phyloP scores from a whole-genome alignment of 1,139 yeast genomes.

The Taphrina communis region DNA sequence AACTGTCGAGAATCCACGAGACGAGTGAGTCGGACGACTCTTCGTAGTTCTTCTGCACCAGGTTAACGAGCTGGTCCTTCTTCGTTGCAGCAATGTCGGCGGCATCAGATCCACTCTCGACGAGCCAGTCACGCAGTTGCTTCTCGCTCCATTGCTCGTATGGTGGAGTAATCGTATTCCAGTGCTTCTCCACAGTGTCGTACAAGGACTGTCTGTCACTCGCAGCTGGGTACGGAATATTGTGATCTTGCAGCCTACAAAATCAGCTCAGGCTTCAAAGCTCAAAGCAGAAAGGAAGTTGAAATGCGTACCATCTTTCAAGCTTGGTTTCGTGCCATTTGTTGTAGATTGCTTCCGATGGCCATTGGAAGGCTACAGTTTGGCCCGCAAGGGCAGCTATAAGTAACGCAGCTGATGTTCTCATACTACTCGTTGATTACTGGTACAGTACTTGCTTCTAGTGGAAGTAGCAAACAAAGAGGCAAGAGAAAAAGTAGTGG shows the following conservation, averaged over 20 bases:
- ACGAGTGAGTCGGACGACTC: constrained; percentile 45
- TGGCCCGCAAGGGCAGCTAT: constrained; percentile 33
- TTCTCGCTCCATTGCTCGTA: constrained; percentile 46
- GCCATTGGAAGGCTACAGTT: constrained; percentile 31
- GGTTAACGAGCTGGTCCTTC: constrained; percentile 45
- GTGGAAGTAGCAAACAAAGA: not conserved
- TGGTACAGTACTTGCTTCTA: no score
- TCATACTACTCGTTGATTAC: constrained; percentile 5
- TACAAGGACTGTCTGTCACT: constrained; percentile 45
- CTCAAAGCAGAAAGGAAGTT: not conserved
- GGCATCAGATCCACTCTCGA: constrained; percentile 43
- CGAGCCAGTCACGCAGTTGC: constrained; percentile 44
- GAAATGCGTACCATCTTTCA: constrained; percentile 27
- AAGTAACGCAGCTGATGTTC: constrained; percentile 24
- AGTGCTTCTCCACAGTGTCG: constrained; percentile 47
- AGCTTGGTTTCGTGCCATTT: constrained; percentile 42
- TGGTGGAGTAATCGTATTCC: constrained; percentile 46
- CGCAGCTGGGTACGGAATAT: constrained; percentile 38
- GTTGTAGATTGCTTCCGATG: constrained; percentile 39
- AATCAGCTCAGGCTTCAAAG: not conserved
- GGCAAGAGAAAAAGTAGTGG: not conserved
- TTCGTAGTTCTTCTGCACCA: constrained; percentile 44
- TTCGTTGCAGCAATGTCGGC: constrained; percentile 45
- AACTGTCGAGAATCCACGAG: constrained; percentile 60
- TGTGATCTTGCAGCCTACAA: constrained; percentile 45